Percentiles rank a stretch among this genome's conserved stretches.
These are phyloP conservation scores for Amorphotheca resinae DNA, from an alignment of 495 filamentous ascomycete genomes.

Conservation along the genomic window DNA sequence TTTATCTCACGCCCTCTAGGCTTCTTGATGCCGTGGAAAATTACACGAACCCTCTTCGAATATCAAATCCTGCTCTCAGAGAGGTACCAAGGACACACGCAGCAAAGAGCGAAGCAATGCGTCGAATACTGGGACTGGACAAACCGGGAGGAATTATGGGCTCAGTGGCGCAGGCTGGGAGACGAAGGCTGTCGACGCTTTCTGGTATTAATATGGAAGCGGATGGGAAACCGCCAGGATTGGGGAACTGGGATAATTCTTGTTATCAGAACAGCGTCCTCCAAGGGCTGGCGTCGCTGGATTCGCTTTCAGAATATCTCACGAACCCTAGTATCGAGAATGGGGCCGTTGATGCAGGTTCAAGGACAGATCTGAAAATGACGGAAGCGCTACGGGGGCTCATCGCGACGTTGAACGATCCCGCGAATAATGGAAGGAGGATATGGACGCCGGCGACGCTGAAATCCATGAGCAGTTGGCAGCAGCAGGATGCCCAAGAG, in stretches of 20 bases:
- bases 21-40: constrained; percentile 48
- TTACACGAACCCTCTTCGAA: constrained; percentile 14
- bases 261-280: constrained; percentile 98
- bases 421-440: constrained; percentile 51
- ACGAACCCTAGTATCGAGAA: constrained; percentile 18
- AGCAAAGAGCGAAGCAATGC: constrained; percentile 55
- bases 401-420: constrained; percentile 52
- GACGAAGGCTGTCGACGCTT: constrained; percentile 15
- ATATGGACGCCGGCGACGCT: constrained; percentile 68
- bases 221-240: constrained; percentile 49
- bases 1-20: constrained; percentile 46
- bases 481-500: constrained; percentile 98
- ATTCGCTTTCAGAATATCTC: constrained; percentile 43
- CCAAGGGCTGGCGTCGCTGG: constrained; percentile 69
- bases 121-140: constrained; percentile 54
- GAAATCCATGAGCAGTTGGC: constrained; percentile 82
- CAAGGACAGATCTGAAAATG: constrained; percentile 32
- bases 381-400: constrained; percentile 46
- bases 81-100: constrained; percentile 29
- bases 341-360: constrained; percentile 25
- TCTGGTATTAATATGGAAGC: constrained; percentile 13
- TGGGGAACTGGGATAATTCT: constrained; percentile 87
- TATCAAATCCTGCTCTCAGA: constrained; percentile 15
- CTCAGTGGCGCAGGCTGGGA: constrained; percentile 17
- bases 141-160: constrained; percentile 26